Evolutionary conservation across 805 yeast species (phyloP), one percentile per base, ranked within the genome.

Genomic region (Jamesozyma lodderae): DNA sequence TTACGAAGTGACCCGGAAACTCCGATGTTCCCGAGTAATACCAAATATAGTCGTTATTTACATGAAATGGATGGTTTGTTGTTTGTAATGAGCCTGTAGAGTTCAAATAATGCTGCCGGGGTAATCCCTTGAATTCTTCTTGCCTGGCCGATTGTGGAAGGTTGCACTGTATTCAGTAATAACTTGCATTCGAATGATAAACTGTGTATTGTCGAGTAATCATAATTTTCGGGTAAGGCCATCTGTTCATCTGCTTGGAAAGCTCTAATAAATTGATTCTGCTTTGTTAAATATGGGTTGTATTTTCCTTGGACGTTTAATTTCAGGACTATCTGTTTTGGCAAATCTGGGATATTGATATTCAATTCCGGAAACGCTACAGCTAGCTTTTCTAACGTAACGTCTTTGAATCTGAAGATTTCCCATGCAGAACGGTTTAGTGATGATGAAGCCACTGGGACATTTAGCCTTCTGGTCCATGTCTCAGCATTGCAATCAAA

Each of bases 51-150:
- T 22, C 10, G 6, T 7, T 28, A 28, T 28, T 28, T 28, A 28
- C 31, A 28, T 14, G 16, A 28, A 28, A n/a, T 29, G 6, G 10
- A 22, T 22, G 28, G 6, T 29, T 9, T 14, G 10, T n/a, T 29
- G n/a, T 29, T 29, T 16, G 32, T 20, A 3, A 35, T 17, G 3
- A 39, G 31, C n/a, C 42, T 68, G 53, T 79, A 83, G 33, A 88
- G 67, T 53, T 84, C 94, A 45, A 86, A 81, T 14, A 85, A 67
- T 0, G 96, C 92, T 0, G 96, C 90, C 0, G 97, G 95, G 0
- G 97, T 90, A 2, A 92, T 78, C 1, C 98, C 97, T 52, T 92
- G 94, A 10, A 90, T 81, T 48, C 97, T 69, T 55, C 95, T 72
- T 0, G 97, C 97, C 57, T 92, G 97, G 0, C 97, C 97, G 32